These are phyloP conservation scores for Brassica juncea DNA, from an alignment of 345 rosid genomes.

Conservation along the genomic window DNA sequence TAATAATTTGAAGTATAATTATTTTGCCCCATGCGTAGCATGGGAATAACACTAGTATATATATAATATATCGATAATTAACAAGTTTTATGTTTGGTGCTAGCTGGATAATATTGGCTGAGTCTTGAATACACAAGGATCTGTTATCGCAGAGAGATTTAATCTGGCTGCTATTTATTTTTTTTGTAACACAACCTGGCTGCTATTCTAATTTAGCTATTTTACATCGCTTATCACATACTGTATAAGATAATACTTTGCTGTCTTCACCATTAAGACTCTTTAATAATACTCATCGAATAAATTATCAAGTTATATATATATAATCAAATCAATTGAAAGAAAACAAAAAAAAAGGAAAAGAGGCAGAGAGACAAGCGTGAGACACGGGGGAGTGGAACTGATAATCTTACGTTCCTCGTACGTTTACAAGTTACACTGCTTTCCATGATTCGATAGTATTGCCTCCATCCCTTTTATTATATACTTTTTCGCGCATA, in stretches of 20 bases:
- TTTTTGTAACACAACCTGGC: no score
- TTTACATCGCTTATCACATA: not conserved
- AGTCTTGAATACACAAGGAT: not conserved
- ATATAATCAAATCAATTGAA: not conserved
- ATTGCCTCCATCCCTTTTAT: slow-evolving; percentile 21
- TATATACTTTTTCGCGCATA: slow-evolving; percentile 1
- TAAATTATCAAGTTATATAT: not conserved
- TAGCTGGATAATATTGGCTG: not conserved
- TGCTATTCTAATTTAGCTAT: not conserved
- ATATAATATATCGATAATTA: not conserved
- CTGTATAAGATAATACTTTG: not conserved
- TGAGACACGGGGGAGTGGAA: slow-evolving; percentile 32
- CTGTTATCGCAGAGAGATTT: not conserved
- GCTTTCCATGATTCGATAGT: slow-evolving; percentile 22
- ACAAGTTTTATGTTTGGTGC: not conserved
- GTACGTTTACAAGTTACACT: slow-evolving; percentile 32
- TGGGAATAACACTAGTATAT: no score
- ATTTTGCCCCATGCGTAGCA: no score
- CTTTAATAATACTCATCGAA: not conserved
- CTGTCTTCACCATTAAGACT: not conserved
- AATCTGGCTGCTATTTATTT: no score
- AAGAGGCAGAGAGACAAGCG: not conserved
- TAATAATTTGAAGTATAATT: no score
- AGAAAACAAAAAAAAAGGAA: not conserved
- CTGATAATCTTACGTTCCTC: slow-evolving; percentile 35